A percentile compares a stretch with the other conserved stretches of the same genome.
phyloP scores from a whole-genome alignment of 1,284 basidiomycete genomes.

The Bjerkandera adusta region DNA sequence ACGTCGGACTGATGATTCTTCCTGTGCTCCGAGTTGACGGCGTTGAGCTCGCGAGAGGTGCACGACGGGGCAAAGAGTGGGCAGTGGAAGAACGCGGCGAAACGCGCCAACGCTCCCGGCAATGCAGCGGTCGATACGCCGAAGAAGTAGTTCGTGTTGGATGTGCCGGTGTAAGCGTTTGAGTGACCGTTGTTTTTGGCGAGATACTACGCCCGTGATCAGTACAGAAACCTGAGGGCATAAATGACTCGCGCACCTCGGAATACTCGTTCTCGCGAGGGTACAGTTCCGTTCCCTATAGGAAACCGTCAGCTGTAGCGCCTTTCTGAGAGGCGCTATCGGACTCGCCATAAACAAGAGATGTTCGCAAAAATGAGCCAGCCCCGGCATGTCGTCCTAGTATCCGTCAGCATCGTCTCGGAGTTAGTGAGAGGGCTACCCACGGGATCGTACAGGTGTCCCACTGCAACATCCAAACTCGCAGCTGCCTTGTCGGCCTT shows the following conservation, averaged over 20 bases:
- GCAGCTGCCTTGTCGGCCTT: constrained; percentile 95
- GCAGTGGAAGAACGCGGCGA: constrained; percentile 92
- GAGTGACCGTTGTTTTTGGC: constrained; percentile 89
- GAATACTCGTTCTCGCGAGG: constrained; percentile 93
- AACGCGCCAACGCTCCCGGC: constrained; percentile 84
- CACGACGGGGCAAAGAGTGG: constrained; percentile 92
- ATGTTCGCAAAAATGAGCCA: constrained; percentile 95
- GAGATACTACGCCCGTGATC: constrained; percentile 57
- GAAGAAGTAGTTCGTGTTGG: constrained; percentile 95
- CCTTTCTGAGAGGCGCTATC: background rate
- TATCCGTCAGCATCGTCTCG: constrained; percentile 6
- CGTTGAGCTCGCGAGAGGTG: constrained; percentile 92
- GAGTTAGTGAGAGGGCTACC: constrained; percentile 30
- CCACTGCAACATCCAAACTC: constrained; percentile 93
- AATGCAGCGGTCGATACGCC: constrained; percentile 88
- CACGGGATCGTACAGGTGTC: constrained; percentile 92
- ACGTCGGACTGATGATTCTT: constrained; percentile 96
- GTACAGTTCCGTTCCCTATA: constrained; percentile 78
- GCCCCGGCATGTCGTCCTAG: constrained; percentile 82
- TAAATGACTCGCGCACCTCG: constrained; percentile 45
- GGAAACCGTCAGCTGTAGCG: constrained; percentile 18
- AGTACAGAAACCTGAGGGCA: background rate
- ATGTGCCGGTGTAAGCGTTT: constrained; percentile 93
- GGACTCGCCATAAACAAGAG: constrained; percentile 86
- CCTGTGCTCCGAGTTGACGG: constrained; percentile 98